These are phyloP conservation scores for Elongisporangium prolatum DNA, from an alignment of 352 stramenopile genomes.

Conservation along the genomic window DNA sequence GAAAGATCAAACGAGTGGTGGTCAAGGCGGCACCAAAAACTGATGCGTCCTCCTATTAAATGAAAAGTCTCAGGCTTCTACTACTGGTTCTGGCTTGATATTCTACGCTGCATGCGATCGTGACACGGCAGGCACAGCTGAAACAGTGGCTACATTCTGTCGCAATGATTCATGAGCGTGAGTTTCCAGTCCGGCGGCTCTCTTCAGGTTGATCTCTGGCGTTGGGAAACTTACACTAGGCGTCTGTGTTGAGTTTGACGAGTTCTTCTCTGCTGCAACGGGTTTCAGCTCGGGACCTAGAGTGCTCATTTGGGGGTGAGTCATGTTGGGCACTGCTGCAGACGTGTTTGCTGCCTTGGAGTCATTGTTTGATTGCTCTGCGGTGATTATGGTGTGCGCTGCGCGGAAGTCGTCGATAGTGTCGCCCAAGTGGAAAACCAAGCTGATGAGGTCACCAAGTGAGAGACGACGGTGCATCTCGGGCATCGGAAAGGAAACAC, in stretches of 20 bases:
- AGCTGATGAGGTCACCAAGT: not conserved
- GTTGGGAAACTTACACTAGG: not conserved
- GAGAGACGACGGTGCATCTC: not conserved
- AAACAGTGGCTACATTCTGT: not conserved
- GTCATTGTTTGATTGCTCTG: not conserved
- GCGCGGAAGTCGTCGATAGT: not conserved
- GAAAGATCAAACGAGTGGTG: slow-evolving; percentile 8
- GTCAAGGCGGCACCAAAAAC: not conserved
- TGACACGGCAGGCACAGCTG: not conserved
- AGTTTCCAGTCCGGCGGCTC: too few relatives aligned
- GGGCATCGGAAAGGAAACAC: not conserved
- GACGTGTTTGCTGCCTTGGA: not conserved
- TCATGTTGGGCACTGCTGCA: not conserved
- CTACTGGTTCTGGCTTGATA: not conserved
- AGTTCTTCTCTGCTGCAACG: not conserved
- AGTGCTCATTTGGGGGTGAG: not conserved
- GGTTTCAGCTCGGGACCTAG: not conserved
- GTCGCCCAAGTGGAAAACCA: not conserved
- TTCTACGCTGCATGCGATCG: not conserved
- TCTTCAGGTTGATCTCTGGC: not conserved
- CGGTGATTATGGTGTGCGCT: not conserved
- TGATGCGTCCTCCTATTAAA: not conserved
- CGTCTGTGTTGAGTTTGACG: not conserved
- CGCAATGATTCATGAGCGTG: not conserved
- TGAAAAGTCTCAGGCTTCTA: not conserved